Evolutionary conservation across 2,329 filamentous ascomycete genomes (phyloP).

Genomic region (Rhinocladiella mackenziei): DNA sequence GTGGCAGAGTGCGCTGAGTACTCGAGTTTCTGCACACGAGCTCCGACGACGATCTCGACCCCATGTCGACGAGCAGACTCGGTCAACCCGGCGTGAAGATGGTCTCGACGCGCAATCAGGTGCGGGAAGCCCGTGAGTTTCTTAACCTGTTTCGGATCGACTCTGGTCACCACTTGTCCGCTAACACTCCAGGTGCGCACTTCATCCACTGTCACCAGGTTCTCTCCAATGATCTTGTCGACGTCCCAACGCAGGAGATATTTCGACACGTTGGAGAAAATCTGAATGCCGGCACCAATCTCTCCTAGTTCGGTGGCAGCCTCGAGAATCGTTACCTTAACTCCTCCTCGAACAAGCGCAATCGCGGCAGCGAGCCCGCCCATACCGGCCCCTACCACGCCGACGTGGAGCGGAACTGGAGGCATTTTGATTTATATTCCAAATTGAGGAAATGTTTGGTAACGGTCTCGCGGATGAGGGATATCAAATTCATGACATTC

Average conservation of each 20-base stretch:
- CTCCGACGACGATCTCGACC: conserved; percentile 12
- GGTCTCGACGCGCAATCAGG: conserved; percentile 14
- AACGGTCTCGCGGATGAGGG: too few relatives aligned
- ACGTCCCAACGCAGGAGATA: conserved; percentile 41
- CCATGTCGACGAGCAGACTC: conserved; percentile 13
- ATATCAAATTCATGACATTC: too few relatives aligned
- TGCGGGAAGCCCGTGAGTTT: conserved; percentile 10
- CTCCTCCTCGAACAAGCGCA: too few relatives aligned
- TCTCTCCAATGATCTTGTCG: conserved; percentile 39
- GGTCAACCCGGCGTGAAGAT: conserved; percentile 14
- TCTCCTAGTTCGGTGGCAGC: conserved; percentile 20
- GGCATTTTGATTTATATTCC: conserved; percentile 7
- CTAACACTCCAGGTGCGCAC: conserved; percentile 34
- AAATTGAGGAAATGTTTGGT: too few relatives aligned
- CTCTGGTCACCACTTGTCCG: conserved; percentile 14
- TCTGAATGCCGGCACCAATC: conserved; percentile 38
- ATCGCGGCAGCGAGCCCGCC: conserved; percentile 43
- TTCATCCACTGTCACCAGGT: conserved; percentile 40
- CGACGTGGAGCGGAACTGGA: conserved; percentile 23
- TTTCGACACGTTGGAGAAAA: conserved; percentile 41
- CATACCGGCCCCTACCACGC: too few relatives aligned
- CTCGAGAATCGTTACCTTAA: conserved; percentile 17
- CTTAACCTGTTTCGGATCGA: conserved; percentile 8
- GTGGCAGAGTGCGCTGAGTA: too few relatives aligned
- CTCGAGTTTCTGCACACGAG: conserved; percentile 8